Base-by-base conservation (phyloP, 2,329 filamentous ascomycete species). In the Cladosporium sphaerospermum region DNA sequence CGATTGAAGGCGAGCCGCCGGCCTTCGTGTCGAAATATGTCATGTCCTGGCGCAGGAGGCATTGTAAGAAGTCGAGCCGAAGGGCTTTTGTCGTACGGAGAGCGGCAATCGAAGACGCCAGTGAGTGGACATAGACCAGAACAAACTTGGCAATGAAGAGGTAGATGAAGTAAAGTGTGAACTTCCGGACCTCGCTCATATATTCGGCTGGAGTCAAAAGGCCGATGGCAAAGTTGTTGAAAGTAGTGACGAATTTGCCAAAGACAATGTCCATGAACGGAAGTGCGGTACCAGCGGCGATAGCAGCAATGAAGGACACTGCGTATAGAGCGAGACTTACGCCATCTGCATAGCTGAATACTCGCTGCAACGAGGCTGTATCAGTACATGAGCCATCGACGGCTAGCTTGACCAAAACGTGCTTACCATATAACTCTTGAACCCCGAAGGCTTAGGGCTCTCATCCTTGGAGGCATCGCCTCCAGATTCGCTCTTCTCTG, bases 121-220 rank as follows among this genome's bases (percentile, higher is more conserved):
- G 61, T 14, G 57, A 62, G 57, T 36, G 55, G 55, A 84, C 71
- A 57, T 88, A 89, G 55, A 79, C 80, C 39, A 87, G 70, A 14
- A 71, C 63, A 59, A 87, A 83, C 45, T 84, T 81, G 11, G 73
- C 85, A 39, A 89, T 68, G 66, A 89, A 90, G 6, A 90, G 73
- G 52, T 82, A 81, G 52, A 89, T 78, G 61, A 89, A 82, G 67
- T 84, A 88, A 0, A 90, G 70, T 1, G 79, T 82, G 55, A 64
- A 61, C n/a, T 54, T 44, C n/a, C 46, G 28, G 8, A 53, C 50
- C 13, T 40, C 18, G 11, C 19, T 42, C 44, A 46, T 47, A 23
- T 53, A 46, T 11, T 14, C 43, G 14, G 50, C 36, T 23, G 48
- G 48, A 16, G 11, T 44, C 11, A 51, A 13, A n/a, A 18, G 18